phyloP scores from a whole-genome alignment of 176 grass and related monocot species.

The Saccharum officinarum region DNA sequence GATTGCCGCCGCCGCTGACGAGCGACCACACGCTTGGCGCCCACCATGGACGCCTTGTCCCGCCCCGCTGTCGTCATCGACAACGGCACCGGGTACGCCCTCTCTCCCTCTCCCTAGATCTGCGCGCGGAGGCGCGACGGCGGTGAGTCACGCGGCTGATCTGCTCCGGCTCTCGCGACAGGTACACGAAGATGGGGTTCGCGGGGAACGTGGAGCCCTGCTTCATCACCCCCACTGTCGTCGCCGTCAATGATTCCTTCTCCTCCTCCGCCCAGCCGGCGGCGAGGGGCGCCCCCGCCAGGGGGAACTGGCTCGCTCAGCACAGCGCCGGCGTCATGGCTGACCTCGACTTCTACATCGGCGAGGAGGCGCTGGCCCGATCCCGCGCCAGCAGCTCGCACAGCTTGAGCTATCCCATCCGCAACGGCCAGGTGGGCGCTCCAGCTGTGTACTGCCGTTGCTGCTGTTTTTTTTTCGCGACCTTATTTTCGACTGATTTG shows the following conservation, averaged over 20 bases:
- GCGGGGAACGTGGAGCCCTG: conserved; percentile 97
- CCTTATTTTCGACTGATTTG: neutral
- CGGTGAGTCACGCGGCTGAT: conserved; percentile 19
- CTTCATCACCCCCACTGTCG: conserved; percentile 94
- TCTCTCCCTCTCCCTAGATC: conserved; percentile 28
- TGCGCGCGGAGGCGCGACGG: neutral
- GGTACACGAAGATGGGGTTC: conserved; percentile 99
- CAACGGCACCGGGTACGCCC: conserved; percentile 85
- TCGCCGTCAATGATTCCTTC: conserved; percentile 88
- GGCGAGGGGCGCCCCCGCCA: conserved; percentile 48
- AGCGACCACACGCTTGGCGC: neutral
- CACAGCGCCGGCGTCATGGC: conserved; percentile 98
- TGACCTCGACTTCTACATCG: conserved; percentile 94
- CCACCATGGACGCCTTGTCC: conserved; percentile 67
- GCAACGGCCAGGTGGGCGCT: conserved; percentile 75
- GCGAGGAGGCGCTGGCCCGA: conserved; percentile 75
- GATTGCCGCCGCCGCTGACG: conserved; percentile 8
- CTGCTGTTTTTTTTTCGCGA: neutral
- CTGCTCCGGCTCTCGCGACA: conserved; percentile 16
- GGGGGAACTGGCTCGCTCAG: conserved; percentile 92
- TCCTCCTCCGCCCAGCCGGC: conserved; percentile 51
- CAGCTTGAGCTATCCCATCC: conserved; percentile 90
- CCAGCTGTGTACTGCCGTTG: neutral
- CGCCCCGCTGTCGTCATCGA: conserved; percentile 95
- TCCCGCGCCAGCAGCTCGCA: conserved; percentile 68